phyloP scores from a whole-genome alignment of 805 yeast species.

The Danielia reshetovae region DNA sequence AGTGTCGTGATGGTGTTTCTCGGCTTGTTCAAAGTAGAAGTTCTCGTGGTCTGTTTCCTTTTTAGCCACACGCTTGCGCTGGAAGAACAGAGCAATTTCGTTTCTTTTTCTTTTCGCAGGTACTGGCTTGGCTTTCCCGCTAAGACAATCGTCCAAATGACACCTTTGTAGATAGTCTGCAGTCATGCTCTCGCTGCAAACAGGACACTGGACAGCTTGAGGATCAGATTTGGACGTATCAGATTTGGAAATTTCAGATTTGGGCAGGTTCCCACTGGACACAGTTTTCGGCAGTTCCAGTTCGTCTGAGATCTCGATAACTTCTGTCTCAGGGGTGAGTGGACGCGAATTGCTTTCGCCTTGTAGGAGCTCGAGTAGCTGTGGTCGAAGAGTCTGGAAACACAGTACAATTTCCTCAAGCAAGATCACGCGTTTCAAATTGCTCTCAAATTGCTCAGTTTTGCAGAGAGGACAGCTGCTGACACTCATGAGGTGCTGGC shows the following conservation, averaged over 20 bases:
- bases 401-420: slow-evolving; percentile 68
- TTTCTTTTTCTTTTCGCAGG: slow-evolving; percentile 9
- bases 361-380: slow-evolving; percentile 7
- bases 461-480: slow-evolving; percentile 77
- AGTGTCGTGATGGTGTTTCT: slow-evolving; percentile 22
- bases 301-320: slow-evolving; percentile 14
- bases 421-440: slow-evolving; percentile 59
- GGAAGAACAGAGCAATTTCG: slow-evolving; percentile 33
- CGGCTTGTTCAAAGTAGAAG: slow-evolving; percentile 30
- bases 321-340: slow-evolving; percentile 7
- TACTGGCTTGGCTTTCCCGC: slow-evolving; percentile 20
- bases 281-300: slow-evolving; percentile 2
- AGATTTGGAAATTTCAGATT: not conserved
- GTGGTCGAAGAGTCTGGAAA: slow-evolving; percentile 26
- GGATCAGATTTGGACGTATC: too few relatives aligned
- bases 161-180: slow-evolving; percentile 50
- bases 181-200: slow-evolving; percentile 56
- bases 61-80: slow-evolving; percentile 10
- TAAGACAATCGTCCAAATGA: slow-evolving; percentile 63
- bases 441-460: slow-evolving; percentile 64
- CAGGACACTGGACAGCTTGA: slow-evolving; percentile 63
- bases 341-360: not conserved
- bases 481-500: slow-evolving; percentile 59
- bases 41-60: slow-evolving; percentile 18
- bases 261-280: too few relatives aligned